Evolutionary conservation across 257 asterid species (phyloP), one percentile per base, ranked within the genome.

Genomic region (Lavandula angustifolia): DNA sequence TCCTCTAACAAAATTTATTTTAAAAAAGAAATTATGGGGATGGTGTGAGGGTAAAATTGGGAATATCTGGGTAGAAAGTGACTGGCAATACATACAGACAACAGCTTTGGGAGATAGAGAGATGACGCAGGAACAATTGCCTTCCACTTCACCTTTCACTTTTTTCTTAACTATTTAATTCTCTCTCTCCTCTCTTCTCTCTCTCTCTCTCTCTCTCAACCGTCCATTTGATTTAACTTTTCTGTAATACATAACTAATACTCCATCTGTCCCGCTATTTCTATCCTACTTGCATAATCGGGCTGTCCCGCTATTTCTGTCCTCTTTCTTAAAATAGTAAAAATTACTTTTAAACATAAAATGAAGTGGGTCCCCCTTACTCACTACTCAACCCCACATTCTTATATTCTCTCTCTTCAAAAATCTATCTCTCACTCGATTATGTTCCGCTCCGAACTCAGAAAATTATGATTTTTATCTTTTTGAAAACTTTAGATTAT

Each of bases 111-210:
- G 12, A 13, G 38, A 48, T 12, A 48, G 40, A 29, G 67, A 70
- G 74, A 80, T 74, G 76, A 76, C 76, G 82, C 59, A 22, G 72
- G 67, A 76, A 62, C 70, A 72, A 65, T 69, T 81, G 86, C 66
- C 79, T 75, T 81, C 79, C 78, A 81, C 79, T 72, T 75, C 79
- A 80, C 74, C 76, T 11, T 29, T 51, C 60, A 42, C 75, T 50
- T 62, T 67, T 34, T 18, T 47, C 27, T 60, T 60, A 42, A 1
- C 43, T 43, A 7, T 14, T 14, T 6, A 11, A 12, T 7, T 27
- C 11, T 12, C 18, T 41, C 62, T 54, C 43, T 17, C 31, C 14
- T 42, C 22, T n/a, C 1, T 22, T n/a, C 60, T 0, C 35, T 18
- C 56, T 37, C 51, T 64, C 44, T 35, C 7, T 49, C 51, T 14